A percentile compares a stretch with the other conserved stretches of the same genome.
Evolutionary conservation across 1,139 yeast species (phyloP).

Genomic region (Komagataea norvegica): DNA sequence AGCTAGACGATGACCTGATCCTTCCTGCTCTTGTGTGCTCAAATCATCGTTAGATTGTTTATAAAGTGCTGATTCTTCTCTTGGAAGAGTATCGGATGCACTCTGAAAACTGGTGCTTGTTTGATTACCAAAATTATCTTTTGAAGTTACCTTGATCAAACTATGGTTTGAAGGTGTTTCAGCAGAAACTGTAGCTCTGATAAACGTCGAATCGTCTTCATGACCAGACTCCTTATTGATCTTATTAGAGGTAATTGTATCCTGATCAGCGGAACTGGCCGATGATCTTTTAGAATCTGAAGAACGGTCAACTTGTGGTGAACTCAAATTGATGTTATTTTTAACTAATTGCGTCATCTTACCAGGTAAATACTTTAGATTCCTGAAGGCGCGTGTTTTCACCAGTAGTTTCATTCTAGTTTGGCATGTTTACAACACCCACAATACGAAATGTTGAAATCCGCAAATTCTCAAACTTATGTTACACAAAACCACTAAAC

Average conservation of each 20-base stretch:
- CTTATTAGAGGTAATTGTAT: slow-evolving; percentile 1
- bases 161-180: not conserved
- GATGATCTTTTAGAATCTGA: not conserved
- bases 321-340: slow-evolving; percentile 18
- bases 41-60: slow-evolving; percentile 9
- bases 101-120: slow-evolving; percentile 8
- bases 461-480: no score
- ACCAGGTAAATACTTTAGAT: no score
- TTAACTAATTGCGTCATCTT: slow-evolving; percentile 20
- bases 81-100: slow-evolving; percentile 11
- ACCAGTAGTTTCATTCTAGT: slow-evolving; percentile 18
- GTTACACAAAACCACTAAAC: no score
- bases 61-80: slow-evolving; percentile 1
- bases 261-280: slow-evolving; percentile 1
- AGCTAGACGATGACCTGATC: not conserved
- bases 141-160: not conserved
- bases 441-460: no score
- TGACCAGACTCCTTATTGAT: not conserved
- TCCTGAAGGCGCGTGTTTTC: slow-evolving; percentile 7
- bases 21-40: slow-evolving; percentile 3
- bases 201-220: not conserved
- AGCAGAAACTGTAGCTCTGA: slow-evolving; percentile 1
- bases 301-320: slow-evolving; percentile 7
- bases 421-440: not conserved
- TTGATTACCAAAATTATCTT: not conserved